Conservation (phyloP, 441 rosid species). For the Erodium moschatum region DNA sequence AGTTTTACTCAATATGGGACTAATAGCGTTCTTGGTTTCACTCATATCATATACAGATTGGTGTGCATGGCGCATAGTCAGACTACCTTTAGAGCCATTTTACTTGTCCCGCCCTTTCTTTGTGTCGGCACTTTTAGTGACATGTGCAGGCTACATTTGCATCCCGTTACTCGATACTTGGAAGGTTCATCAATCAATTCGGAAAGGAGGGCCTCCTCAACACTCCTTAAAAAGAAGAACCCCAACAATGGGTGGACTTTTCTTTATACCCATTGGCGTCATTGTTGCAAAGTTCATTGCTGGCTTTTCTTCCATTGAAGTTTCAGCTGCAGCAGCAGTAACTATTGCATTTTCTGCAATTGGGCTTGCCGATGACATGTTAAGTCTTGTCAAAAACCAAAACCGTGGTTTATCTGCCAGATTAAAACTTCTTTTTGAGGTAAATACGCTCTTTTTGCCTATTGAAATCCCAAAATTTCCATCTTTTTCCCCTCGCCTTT, state of each 20-base stretch:
- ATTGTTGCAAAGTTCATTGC: constrained; percentile 46
- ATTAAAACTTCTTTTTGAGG: constrained; percentile 57
- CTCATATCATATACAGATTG: constrained; percentile 61
- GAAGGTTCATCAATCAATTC: constrained; percentile 38
- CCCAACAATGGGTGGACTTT: constrained; percentile 85
- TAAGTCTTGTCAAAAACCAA: constrained; percentile 32
- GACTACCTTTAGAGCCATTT: constrained; percentile 67
- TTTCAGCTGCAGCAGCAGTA: constrained; percentile 55
- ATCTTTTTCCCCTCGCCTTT: neutral
- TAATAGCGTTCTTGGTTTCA: constrained; percentile 45
- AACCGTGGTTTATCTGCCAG: constrained; percentile 44
- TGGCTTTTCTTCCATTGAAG: constrained; percentile 54
- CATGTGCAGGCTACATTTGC: constrained; percentile 54
- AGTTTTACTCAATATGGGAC: constrained; percentile 43
- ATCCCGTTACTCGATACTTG: constrained; percentile 60
- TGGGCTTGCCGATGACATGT: constrained; percentile 59
- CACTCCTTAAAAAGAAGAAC: constrained; percentile 43
- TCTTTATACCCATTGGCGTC: constrained; percentile 68
- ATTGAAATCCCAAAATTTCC: neutral
- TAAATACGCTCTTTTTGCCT: constrained; percentile 17
- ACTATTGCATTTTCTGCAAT: constrained; percentile 64
- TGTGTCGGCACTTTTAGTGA: constrained; percentile 44
- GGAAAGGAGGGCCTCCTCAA: constrained; percentile 33
- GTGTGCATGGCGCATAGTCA: constrained; percentile 88
- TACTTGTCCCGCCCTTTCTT: constrained; percentile 65